Evolutionary conservation across 108 stramenopile species (phyloP).

Genomic region (Skeletonema menzelii): DNA sequence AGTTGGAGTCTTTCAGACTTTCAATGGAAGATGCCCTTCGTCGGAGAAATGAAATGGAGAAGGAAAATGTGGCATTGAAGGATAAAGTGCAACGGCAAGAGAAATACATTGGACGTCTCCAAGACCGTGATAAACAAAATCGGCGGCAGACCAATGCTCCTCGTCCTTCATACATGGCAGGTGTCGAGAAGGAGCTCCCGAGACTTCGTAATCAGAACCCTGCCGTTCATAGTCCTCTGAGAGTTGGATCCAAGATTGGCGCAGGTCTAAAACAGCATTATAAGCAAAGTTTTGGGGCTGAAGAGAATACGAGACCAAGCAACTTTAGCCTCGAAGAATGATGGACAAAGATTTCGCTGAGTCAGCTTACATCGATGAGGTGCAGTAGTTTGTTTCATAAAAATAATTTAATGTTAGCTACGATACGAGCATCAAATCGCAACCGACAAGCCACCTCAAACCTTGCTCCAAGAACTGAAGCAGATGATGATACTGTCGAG

Average conservation of each 20-base stretch:
- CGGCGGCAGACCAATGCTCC: not conserved
- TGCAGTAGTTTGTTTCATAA: not conserved
- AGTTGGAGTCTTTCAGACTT: constrained; percentile 22
- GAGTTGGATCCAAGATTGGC: not conserved
- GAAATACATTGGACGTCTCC: constrained; percentile 35
- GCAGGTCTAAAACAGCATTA: not conserved
- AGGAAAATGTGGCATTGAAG: constrained; percentile 17
- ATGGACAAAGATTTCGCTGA: not conserved
- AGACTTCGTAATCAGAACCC: not conserved
- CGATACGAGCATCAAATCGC: not conserved
- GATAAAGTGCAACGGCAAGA: constrained; percentile 27
- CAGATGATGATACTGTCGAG: not conserved
- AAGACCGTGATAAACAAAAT: constrained; percentile 29
- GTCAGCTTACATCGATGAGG: not conserved
- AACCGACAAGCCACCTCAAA: not conserved
- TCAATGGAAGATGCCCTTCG: constrained; percentile 14
- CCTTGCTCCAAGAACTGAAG: not conserved
- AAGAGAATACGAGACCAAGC: not conserved
- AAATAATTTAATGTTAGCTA: not conserved
- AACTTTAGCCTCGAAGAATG: not conserved
- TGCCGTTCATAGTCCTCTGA: not conserved
- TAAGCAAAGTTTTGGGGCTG: not conserved
- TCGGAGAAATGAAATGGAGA: constrained; percentile 21
- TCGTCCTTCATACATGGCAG: not conserved
- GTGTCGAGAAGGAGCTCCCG: not conserved